phyloP scores from a whole-genome alignment of 441 rosid genomes.

The Capsella rubella region DNA sequence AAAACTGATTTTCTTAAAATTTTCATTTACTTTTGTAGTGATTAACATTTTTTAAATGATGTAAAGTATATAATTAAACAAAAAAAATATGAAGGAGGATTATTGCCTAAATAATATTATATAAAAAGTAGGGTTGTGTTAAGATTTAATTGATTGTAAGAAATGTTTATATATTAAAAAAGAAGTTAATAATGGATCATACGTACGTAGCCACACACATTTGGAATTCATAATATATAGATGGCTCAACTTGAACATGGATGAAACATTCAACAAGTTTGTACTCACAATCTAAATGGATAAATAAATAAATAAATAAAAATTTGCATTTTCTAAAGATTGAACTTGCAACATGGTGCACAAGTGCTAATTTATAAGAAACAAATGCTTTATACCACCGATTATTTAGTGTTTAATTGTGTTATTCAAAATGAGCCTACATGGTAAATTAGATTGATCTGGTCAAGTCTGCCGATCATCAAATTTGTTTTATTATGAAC shows the following conservation, averaged over 20 bases:
- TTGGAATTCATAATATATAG: not conserved
- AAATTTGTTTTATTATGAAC: conserved; percentile 7
- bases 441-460: conserved; percentile 20
- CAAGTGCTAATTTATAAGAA: not conserved
- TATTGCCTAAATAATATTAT: not conserved
- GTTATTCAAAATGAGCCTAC: conserved; percentile 8
- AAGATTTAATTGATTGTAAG: not conserved
- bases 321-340: not conserved
- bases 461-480: conserved; percentile 28
- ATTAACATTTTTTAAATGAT: not conserved
- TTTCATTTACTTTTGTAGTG: not conserved
- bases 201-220: not conserved
- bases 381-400: not conserved
- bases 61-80: no score
- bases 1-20: not conserved
- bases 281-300: not conserved
- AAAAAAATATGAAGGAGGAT: no score
- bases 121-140: not conserved
- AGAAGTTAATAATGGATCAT: not conserved
- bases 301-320: not conserved
- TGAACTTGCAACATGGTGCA: not conserved
- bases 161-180: not conserved
- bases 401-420: not conserved
- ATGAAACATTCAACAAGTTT: not conserved
- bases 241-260: not conserved